These are phyloP conservation scores for Epichloe bromicola DNA, from an alignment of 2,329 filamentous ascomycete species.

Conservation along the genomic window DNA sequence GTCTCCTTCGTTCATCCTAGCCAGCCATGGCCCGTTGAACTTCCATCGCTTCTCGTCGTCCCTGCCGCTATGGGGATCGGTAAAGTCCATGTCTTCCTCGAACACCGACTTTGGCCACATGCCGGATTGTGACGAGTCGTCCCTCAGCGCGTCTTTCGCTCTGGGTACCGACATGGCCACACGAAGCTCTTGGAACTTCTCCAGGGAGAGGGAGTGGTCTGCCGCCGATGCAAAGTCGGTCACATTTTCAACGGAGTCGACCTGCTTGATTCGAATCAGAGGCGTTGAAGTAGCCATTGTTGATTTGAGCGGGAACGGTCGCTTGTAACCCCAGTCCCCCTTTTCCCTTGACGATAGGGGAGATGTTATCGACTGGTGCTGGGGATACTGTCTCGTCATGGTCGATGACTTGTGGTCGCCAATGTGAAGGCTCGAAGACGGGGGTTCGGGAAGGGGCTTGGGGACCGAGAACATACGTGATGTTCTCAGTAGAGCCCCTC, in stretches of 20 bases:
- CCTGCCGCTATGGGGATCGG: slow-evolving; percentile 24
- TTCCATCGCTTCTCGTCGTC: slow-evolving; percentile 46
- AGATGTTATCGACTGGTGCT: slow-evolving; percentile 69
- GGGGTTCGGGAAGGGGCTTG: slow-evolving; percentile 54
- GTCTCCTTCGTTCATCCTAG: slow-evolving; percentile 46
- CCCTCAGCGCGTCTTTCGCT: slow-evolving; percentile 9
- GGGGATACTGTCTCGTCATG: slow-evolving; percentile 63
- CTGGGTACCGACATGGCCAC: slow-evolving; percentile 52
- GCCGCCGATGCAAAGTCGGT: slow-evolving; percentile 78
- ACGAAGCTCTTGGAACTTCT: slow-evolving; percentile 76
- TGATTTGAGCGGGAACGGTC: slow-evolving; percentile 63
- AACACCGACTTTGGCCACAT: slow-evolving; percentile 40
- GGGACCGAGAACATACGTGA: slow-evolving; percentile 88
- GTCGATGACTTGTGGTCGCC: slow-evolving; percentile 24
- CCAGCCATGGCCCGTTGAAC: slow-evolving; percentile 54
- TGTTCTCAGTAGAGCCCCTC: slow-evolving; percentile 60
- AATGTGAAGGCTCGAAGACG: slow-evolving; percentile 28
- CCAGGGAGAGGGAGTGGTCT: slow-evolving; percentile 66
- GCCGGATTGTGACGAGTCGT: slow-evolving; percentile 6
- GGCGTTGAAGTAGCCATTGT: slow-evolving; percentile 63
- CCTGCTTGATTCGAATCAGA: slow-evolving; percentile 58
- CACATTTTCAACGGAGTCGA: slow-evolving; percentile 78
- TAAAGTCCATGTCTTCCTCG: slow-evolving; percentile 44
- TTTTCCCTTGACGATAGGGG: slow-evolving; percentile 56
- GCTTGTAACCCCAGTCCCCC: slow-evolving; percentile 90